Conservation (phyloP, 129 eudicot species). For the Oenanthe sinensis region DNA sequence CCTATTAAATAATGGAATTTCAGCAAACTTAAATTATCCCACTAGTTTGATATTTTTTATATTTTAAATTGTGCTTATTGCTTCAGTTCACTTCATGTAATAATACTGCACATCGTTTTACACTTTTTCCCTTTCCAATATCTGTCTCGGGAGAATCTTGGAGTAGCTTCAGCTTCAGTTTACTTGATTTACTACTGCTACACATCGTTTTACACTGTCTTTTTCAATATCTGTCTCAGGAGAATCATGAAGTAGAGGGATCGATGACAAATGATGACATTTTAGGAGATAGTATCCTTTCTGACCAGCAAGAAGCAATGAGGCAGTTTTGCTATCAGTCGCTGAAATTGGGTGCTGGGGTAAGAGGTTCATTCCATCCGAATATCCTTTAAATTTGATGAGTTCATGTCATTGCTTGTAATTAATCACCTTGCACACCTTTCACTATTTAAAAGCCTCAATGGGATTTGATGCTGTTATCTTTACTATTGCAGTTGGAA, state of each 20-base stretch:
- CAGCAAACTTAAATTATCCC: not conserved
- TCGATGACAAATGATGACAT: too few relatives aligned
- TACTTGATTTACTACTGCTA: not conserved
- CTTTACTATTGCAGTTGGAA: not conserved
- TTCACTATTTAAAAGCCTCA: not conserved
- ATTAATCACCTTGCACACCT: not conserved
- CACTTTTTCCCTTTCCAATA: not conserved
- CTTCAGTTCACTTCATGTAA: not conserved
- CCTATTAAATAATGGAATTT: not conserved
- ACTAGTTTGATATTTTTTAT: not conserved
- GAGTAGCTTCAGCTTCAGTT: conserved; percentile 12
- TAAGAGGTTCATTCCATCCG: too few relatives aligned
- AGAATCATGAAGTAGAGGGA: too few relatives aligned
- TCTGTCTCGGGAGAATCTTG: conserved; percentile 46
- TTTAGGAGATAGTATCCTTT: too few relatives aligned
- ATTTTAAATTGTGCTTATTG: not conserved
- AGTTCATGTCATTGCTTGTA: not conserved
- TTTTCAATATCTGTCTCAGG: too few relatives aligned
- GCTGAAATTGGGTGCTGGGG: too few relatives aligned
- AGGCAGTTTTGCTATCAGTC: too few relatives aligned
- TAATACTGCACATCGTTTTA: not conserved
- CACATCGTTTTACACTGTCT: not conserved
- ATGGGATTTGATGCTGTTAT: not conserved
- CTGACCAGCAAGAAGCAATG: too few relatives aligned
- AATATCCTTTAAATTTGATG: too few relatives aligned